Base-by-base conservation (phyloP, 495 filamentous ascomycete species). In the Lepraria neglecta region DNA sequence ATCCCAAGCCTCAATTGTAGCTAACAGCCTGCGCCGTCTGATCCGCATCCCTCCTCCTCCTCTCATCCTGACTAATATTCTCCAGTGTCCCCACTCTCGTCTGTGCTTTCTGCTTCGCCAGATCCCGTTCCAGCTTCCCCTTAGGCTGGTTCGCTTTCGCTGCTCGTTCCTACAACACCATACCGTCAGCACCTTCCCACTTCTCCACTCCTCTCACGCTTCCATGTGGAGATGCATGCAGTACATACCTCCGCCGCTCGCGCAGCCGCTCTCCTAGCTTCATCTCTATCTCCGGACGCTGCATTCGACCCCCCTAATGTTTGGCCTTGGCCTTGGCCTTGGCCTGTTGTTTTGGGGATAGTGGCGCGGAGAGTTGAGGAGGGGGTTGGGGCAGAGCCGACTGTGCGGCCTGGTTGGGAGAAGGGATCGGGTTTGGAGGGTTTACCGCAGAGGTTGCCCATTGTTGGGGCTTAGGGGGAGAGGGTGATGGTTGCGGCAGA, bases 401-500 rank as follows among this genome's bases (percentile, higher is more conserved):
- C 80, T 15, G 80, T 78, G 17, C 87, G 85, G 59, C 86, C 87
- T 4, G 86, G 87, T 15, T 78, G 76, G 19, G 81, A 69, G 76
- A 87, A 89, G 57, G 76, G 71, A 43, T 75, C 62, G 35, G 19
- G 24, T 27, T 50, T 48, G 15, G 64, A 61, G 19, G 71, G 51
- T 67, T 86, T 84, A 68, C 86, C 83, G 75, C 87, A 92, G 69
- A 87, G 76, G 68, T 86, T 88, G 46, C 88, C 88, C 88, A 92
- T 90, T 59, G 47, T 79, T 11, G 0, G 6, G 27, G 28, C 30
- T 17, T n/a, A 6, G 7, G 35, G 35, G 4, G 35, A 9, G 35
- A 38, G 9, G 6, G 35, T 38, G 35, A 6, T 5, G 35, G 35
- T 7, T 38, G 35, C 35, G 35, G 35, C 35, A 12, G 27, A 24